Evolutionary conservation across 129 eudicot species (phyloP), one percentile per base, ranked within the genome.

Genomic region (Pittosporum tobira): DNA sequence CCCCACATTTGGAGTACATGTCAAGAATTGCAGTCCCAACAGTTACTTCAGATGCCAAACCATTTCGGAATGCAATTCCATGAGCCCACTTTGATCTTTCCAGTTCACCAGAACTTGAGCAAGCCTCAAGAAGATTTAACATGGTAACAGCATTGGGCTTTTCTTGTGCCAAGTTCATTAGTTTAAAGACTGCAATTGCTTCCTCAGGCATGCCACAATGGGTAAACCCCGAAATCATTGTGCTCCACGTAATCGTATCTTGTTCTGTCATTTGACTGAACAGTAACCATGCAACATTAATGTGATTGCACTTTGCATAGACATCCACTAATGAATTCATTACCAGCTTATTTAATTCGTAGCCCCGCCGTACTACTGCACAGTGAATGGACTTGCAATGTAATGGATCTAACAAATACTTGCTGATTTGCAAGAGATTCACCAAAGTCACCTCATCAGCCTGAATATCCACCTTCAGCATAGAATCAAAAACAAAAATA

Each of bases 191-290:
- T 57, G 62, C 27, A 60, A 91, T 72, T 54, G 98, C 87, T 74
- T 81, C 87, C 51, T 80, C 77, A 1, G 95, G 87, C 74, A 86
- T 65, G 52, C 94, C 87, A 57, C 85, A 83, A 49, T 77, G 55
- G 26, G 89, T 78, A 65, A 78, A 83, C 65, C 84, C 90, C 9
- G 87, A 78, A 66, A 86, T 91, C 95, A 91, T 91, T 40, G 98
- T 81, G 70, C 77, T 88, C 95, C 95, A 91, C 18, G 87, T 68
- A 66, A 83, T 77, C 16, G 69, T 56, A 73, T 91, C 95, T 47
- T 65, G 75, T 38, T 38, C 69, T 20, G 53, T 75, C 58, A 77
- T 71, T 28, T 44, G 66, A 68, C 51, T 53, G 51, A 86, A 91
- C 45, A 80, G 56, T 61, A 56, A 71, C 73, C 67, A 59, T n/a